These are phyloP conservation scores for Hyphopichia khmerensis DNA, from an alignment of 1,139 yeast genomes.

Conservation along the genomic window DNA sequence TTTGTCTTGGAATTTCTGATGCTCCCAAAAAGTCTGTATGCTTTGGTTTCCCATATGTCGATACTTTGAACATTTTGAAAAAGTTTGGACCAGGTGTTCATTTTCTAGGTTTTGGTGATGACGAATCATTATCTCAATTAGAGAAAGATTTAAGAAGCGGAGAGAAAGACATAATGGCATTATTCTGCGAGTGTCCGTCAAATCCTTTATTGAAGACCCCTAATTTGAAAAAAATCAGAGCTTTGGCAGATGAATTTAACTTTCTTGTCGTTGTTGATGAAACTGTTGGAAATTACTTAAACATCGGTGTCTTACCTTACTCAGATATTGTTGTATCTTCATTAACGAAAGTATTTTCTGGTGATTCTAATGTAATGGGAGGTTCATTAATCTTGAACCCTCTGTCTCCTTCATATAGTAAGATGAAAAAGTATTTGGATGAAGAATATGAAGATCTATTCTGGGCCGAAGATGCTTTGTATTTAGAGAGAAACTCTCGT, in stretches of 20 bases:
- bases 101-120: slow-evolving; percentile 84
- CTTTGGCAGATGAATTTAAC: slow-evolving; percentile 63
- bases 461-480: slow-evolving; percentile 95
- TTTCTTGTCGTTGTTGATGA: slow-evolving; percentile 89
- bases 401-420: slow-evolving; percentile 49
- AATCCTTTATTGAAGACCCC: slow-evolving; percentile 89
- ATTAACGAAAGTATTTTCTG: slow-evolving; percentile 87
- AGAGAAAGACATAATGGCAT: slow-evolving; percentile 58
- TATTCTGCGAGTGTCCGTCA: slow-evolving; percentile 92
- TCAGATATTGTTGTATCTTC: slow-evolving; percentile 87
- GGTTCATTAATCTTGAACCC: slow-evolving; percentile 86
- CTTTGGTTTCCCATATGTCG: slow-evolving; percentile 94
- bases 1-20: slow-evolving; percentile 40
- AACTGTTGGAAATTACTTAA: slow-evolving; percentile 87
- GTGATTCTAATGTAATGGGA: slow-evolving; percentile 94
- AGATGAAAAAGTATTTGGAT: slow-evolving; percentile 53
- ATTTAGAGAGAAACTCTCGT: slow-evolving; percentile 88
- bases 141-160: slow-evolving; percentile 63
- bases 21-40: slow-evolving; percentile 70
- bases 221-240: slow-evolving; percentile 60
- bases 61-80: slow-evolving; percentile 77
- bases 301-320: slow-evolving; percentile 76
- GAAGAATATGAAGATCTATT: slow-evolving; percentile 67
- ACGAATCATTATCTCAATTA: slow-evolving; percentile 62
- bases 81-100: slow-evolving; percentile 90